Evolutionary conservation across 495 filamentous ascomycete genomes (phyloP), one percentile per base, ranked within the genome.

Genomic region (Podospora pseudoanserina): DNA sequence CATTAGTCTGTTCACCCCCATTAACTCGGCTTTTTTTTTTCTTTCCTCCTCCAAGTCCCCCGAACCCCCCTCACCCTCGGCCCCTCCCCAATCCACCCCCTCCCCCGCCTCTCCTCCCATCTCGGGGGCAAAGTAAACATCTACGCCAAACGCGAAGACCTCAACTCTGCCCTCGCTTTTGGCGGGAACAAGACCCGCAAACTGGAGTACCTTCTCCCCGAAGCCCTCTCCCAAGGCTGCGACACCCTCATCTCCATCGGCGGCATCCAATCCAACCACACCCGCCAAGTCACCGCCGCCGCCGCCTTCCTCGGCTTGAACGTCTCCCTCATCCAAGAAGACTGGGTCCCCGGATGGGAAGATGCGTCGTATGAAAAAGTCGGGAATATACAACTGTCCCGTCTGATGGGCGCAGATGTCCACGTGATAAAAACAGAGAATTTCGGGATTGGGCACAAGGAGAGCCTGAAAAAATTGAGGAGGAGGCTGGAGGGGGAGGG

Each of bases 171-270:
- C 1, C 82, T 89, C 16, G 88, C 87, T 5, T 89, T 78, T 71
- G 88, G 88, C 11, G 88, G 86, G 57, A 90, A 90, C 78, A 90
- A 90, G 76, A 86, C 84, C 19, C 80, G 87, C 26, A 91, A 91
- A 74, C 79, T 91, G 0, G 87, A 90, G 79, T 90, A 84, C 65
- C 81, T 88, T 32, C 74, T 86, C 57, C 80, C 86, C 5, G 86
- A 88, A 23, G 88, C 87, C 9, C 76, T 84, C n/a, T 74, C 78
- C 61, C 78, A 83, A 65, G 81, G 81, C 19, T 81, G 78, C 71
- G 82, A 84, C 66, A 88, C 84, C 3, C 81, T 91, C 15, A 82
- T 90, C 65, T 84, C 80, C 61, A 87, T 88, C 71, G 88, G 88
- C 59, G 88, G 88, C 54, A 79, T 90, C 13, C 88, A 90, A 71